A percentile compares a stretch with the other conserved stretches of the same genome.
Conservation (phyloP, 225 moss, liverwort and hornwort genomes). For the Marchantia paleacea region DNA sequence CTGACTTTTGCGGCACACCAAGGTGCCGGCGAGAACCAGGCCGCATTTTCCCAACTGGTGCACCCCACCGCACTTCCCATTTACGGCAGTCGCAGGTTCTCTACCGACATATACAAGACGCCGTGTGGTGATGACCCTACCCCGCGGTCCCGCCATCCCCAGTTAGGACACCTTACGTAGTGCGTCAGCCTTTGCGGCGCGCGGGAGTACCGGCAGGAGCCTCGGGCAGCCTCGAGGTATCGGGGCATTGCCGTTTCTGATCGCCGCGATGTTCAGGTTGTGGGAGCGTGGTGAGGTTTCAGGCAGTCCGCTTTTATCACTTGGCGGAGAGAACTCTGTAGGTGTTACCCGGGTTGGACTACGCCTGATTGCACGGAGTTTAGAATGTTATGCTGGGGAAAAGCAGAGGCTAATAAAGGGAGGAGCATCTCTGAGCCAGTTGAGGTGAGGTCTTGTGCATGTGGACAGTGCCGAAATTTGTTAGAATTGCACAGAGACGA, state of each 20-base stretch:
- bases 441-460: neutral
- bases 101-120: neutral
- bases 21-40: neutral
- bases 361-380: neutral
- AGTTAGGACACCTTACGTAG: neutral
- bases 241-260: neutral
- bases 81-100: neutral
- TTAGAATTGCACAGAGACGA: neutral
- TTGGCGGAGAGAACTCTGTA: neutral
- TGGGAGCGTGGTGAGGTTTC: neutral
- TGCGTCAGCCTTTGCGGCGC: neutral
- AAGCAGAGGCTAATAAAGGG: neutral
- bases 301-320: neutral
- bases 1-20: neutral
- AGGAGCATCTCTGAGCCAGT: too few species aligned
- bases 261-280: neutral
- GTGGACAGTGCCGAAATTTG: neutral
- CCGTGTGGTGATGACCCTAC: neutral
- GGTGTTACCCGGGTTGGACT: neutral
- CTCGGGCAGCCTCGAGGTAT: neutral
- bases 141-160: neutral
- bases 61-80: neutral
- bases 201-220: neutral
- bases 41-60: neutral
- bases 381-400: neutral